Conservation (phyloP, 1,284 basidiomycete genomes). For the Cystobasidium sp. region DNA sequence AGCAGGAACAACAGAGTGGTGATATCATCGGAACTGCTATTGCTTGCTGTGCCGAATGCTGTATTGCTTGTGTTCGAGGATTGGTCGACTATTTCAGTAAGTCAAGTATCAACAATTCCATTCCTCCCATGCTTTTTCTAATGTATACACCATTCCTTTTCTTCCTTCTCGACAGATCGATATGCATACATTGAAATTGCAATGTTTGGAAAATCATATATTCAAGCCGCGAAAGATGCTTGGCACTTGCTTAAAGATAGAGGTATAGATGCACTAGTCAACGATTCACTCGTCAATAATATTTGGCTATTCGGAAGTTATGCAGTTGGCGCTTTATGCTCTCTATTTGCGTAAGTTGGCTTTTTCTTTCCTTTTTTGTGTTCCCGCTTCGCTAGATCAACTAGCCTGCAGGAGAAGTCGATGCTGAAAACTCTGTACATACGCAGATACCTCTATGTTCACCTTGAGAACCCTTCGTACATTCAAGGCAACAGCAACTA, state of each 20-base stretch:
- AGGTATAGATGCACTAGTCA: conserved; percentile 80
- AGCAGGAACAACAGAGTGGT: conserved; percentile 73
- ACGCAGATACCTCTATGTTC: conserved; percentile 71
- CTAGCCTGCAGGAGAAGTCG: no score
- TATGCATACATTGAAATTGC: conserved; percentile 73
- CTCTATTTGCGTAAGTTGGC: conserved; percentile 34
- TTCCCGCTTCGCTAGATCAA: no score
- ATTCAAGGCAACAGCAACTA: conserved; percentile 47
- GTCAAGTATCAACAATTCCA: no score
- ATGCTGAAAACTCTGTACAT: no score
- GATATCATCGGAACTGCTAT: conserved; percentile 74
- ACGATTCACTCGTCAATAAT: conserved; percentile 79
- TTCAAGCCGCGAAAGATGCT: conserved; percentile 80
- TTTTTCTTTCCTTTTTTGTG: neutral
- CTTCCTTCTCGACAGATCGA: conserved; percentile 44
- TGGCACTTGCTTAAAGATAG: conserved; percentile 84
- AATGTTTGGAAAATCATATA: conserved; percentile 82
- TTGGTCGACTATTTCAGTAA: conserved; percentile 81
- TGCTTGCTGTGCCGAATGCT: conserved; percentile 80
- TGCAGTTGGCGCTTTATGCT: conserved; percentile 26
- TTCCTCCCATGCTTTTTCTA: neutral
- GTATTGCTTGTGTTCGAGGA: conserved; percentile 72
- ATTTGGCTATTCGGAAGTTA: conserved; percentile 55
- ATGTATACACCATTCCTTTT: neutral
- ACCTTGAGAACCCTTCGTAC: conserved; percentile 52